Evolutionary conservation across 257 asterid species (phyloP).

Genomic region (Petrea volubilis): DNA sequence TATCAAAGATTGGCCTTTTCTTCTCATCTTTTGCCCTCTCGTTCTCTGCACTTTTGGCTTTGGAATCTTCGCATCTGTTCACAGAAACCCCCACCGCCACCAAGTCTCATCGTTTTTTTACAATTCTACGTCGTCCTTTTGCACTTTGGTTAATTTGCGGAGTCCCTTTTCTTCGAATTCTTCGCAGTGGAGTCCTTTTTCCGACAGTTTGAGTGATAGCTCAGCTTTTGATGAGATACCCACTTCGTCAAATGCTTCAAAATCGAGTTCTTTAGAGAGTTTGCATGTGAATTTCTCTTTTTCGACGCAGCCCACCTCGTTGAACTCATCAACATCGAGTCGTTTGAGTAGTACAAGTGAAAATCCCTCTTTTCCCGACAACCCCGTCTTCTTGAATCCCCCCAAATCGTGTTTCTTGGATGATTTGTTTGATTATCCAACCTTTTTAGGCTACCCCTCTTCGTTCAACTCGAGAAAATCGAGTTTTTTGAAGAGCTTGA

Average conservation of each 20-base stretch:
- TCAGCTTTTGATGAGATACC: slow-evolving; percentile 7
- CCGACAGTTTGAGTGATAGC: not conserved
- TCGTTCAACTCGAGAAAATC: slow-evolving; percentile 34
- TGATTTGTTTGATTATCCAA: slow-evolving; percentile 1
- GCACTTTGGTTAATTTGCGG: slow-evolving; percentile 42
- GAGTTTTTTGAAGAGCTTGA: slow-evolving; percentile 56
- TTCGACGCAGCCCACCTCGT: slow-evolving; percentile 4
- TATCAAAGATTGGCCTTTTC: slow-evolving; percentile 67
- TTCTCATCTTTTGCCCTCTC: slow-evolving; percentile 59
- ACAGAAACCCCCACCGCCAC: slow-evolving; percentile 62
- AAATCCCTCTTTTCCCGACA: not conserved
- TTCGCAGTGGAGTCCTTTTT: not conserved
- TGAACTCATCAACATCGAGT: slow-evolving; percentile 9
- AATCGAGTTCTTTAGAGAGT: slow-evolving; percentile 9
- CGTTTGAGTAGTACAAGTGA: not conserved
- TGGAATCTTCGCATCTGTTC: slow-evolving; percentile 81
- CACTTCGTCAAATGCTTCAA: slow-evolving; percentile 9
- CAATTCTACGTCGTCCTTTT: slow-evolving; percentile 56
- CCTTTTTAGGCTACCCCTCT: slow-evolving; percentile 25
- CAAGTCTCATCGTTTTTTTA: slow-evolving; percentile 54
- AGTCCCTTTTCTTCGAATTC: slow-evolving; percentile 3
- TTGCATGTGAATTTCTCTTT: slow-evolving; percentile 13
- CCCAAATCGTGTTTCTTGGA: not conserved
- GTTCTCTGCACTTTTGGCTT: slow-evolving; percentile 68
- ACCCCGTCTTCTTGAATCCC: not conserved